phyloP scores from a whole-genome alignment of 1,139 yeast genomes.

The Hyphopichia pseudoburtonii region DNA sequence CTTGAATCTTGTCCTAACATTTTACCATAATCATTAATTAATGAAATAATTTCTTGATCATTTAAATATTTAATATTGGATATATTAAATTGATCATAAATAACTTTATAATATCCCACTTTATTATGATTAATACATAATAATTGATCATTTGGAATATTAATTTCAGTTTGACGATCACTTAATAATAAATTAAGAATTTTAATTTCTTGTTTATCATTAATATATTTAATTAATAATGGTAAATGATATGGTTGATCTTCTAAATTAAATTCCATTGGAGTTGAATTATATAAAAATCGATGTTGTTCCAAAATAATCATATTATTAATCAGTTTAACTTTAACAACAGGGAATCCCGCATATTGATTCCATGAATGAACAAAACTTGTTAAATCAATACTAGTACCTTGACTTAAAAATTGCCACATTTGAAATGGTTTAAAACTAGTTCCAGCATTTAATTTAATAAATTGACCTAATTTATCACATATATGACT shows the following conservation, averaged over 20 bases:
- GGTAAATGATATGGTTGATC: slow-evolving; percentile 55
- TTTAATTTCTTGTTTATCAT: slow-evolving; percentile 24
- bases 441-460: slow-evolving; percentile 42
- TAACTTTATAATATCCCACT: slow-evolving; percentile 45
- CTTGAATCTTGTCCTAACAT: slow-evolving; percentile 20
- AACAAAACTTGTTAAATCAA: slow-evolving; percentile 41
- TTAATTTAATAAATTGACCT: slow-evolving; percentile 38
- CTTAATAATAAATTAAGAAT: slow-evolving; percentile 43
- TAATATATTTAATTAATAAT: slow-evolving; percentile 40
- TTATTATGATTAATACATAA: slow-evolving; percentile 43
- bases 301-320: slow-evolving; percentile 54
- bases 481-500: slow-evolving; percentile 34
- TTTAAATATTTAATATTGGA: slow-evolving; percentile 21
- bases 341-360: slow-evolving; percentile 57
- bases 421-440: slow-evolving; percentile 59
- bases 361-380: slow-evolving; percentile 61
- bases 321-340: slow-evolving; percentile 26
- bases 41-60: slow-evolving; percentile 29
- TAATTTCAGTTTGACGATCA: slow-evolving; percentile 45
- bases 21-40: slow-evolving; percentile 40
- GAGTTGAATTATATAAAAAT: slow-evolving; percentile 29
- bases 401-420: slow-evolving; percentile 26
- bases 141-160: slow-evolving; percentile 22
- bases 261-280: slow-evolving; percentile 32
- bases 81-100: slow-evolving; percentile 19